Conservation (phyloP, 139 green algal species). For the Chlorella vulgaris region DNA sequence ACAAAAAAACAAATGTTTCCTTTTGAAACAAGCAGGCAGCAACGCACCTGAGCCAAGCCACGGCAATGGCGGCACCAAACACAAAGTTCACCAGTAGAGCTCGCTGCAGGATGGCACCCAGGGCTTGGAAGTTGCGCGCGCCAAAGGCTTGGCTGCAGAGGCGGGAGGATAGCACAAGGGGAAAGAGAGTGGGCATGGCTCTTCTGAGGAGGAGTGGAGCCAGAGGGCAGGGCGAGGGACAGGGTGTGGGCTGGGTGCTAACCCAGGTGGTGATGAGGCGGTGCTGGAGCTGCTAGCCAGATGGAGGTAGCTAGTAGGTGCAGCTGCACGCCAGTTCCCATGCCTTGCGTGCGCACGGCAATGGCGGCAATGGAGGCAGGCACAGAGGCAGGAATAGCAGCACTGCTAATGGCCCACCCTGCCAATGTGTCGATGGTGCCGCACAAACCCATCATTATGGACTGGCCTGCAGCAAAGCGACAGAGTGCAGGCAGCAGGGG, state of each 20-base stretch:
- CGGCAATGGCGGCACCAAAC: neutral
- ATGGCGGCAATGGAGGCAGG: too few relatives aligned
- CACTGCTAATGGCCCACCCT: neutral
- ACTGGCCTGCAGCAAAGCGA: neutral
- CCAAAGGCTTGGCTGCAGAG: neutral
- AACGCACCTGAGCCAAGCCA: conserved; percentile 10
- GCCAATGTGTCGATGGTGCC: conserved; percentile 14
- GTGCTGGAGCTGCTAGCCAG: too few relatives aligned
- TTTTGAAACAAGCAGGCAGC: too few relatives aligned
- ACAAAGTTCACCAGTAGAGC: conserved; percentile 12
- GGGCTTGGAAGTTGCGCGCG: neutral
- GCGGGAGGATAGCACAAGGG: neutral
- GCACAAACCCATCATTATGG: conserved; percentile 2
- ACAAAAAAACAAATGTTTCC: too few relatives aligned
- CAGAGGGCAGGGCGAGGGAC: too few relatives aligned
- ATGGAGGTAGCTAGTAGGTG: too few relatives aligned
- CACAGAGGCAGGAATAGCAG: too few relatives aligned
- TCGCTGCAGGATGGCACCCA: conserved; percentile 2
- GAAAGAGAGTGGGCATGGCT: neutral
- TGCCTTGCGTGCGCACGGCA: too few relatives aligned
- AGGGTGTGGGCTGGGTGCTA: too few relatives aligned
- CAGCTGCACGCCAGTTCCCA: too few relatives aligned
- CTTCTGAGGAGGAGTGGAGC: too few relatives aligned
- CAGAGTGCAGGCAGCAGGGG: neutral
- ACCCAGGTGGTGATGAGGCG: too few relatives aligned